phyloP scores from a whole-genome alignment of 371 early-diverging fungal genomes.

The Rhizomucor pusillus region DNA sequence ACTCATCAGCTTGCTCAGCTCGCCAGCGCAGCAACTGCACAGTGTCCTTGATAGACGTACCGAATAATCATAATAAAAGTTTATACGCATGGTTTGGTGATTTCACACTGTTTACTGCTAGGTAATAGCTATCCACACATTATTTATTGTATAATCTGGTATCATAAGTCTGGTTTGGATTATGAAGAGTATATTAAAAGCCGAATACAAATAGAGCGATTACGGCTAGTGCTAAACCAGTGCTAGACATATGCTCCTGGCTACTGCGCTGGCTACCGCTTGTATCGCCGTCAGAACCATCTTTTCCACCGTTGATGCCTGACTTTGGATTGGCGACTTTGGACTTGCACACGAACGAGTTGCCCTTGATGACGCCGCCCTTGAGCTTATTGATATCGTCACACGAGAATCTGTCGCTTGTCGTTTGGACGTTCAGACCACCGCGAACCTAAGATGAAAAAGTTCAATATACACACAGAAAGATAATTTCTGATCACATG shows the following conservation, averaged over 20 bases:
- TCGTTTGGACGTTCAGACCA: conserved; percentile 42
- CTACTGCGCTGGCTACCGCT: neutral
- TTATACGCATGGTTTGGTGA: conserved; percentile 19
- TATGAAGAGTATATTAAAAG: too few relatives aligned
- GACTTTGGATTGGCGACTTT: conserved; percentile 30
- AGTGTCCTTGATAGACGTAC: conserved; percentile 48
- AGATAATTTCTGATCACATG: neutral
- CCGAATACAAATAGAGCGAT: neutral
- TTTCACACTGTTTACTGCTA: too few relatives aligned
- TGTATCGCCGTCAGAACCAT: conserved; percentile 6
- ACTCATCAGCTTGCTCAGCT: conserved; percentile 48
- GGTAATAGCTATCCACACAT: too few relatives aligned
- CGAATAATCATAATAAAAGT: conserved; percentile 18
- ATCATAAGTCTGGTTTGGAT: too few relatives aligned
- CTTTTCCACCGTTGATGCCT: conserved; percentile 11
- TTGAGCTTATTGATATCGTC: conserved; percentile 26
- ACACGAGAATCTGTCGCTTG: conserved; percentile 35
- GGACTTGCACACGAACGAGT: conserved; percentile 28
- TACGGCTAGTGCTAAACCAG: neutral
- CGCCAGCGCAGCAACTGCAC: conserved; percentile 44
- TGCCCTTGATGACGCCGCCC: conserved; percentile 37
- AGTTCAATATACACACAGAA: neutral
- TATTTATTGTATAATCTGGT: too few relatives aligned
- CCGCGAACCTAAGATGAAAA: conserved; percentile 26
- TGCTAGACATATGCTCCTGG: too few relatives aligned